Base-by-base conservation (phyloP, 2,329 filamentous ascomycete genomes). In the Dendrostoma leiphaemia region DNA sequence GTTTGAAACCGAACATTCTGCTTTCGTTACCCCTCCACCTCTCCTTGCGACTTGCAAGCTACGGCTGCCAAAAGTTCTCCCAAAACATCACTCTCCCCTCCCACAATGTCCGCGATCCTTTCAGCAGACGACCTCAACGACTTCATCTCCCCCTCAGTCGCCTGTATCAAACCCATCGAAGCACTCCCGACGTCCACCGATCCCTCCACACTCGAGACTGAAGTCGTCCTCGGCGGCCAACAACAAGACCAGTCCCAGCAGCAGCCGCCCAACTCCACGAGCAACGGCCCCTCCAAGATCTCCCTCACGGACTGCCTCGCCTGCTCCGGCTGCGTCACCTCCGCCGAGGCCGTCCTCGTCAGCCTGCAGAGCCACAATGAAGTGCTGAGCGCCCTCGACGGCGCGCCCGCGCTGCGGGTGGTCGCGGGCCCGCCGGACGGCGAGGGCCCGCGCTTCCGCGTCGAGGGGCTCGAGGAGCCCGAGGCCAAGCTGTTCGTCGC, bases 91-190 rank as follows among this genome's bases (percentile, higher is more conserved):
- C 28, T 29, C 23, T n/a, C 26, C n/a, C 19, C 40, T 56, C 47
- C 43, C 62, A 78, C 70, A 59, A 99, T 99, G 94, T 96, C 91
- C 69, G 94, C 94, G 59, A 99, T 99, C 66, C 88, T 99, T 65
- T 97, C 92, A 53, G 88, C 89, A 66, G 93, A 99, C 77, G 92
- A 97, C 71, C 80, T 99, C 58, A 99, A 99, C 78, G 94, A 99
- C 79, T 99, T 99, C 76, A 99, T 99, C 69, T 94, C 90, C 54
- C 94, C 94, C 13, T 92, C 93, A 59, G 92, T 99, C 66, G 94
- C 94, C 59, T 99, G 94, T 74, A 97, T 99, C 72, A 97, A 99
- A 68, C 94, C 94, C 26, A 82, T 99, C 68, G 94, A 99, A 71
- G 95, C 91, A 2, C 83, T 99, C 13, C 93, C 94, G 2, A 72